Conservation (phyloP, 192 early-diverging fungal species). For the Diversispora eburnea region DNA sequence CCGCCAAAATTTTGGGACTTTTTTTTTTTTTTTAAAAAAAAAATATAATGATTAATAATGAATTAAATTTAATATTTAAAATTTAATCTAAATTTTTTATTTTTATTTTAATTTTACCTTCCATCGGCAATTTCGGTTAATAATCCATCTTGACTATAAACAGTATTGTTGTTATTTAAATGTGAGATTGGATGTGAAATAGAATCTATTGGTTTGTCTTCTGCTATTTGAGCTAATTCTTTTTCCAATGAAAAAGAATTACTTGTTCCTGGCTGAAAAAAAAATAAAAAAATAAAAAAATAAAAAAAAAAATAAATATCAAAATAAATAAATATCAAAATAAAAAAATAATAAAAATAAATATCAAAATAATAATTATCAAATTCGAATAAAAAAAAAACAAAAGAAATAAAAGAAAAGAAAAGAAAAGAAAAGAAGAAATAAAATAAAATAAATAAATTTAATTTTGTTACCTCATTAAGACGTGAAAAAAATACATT, state of each 20-base stretch:
- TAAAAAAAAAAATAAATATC: background rate
- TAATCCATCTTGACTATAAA: background rate
- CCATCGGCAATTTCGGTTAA: background rate
- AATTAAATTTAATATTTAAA: too few relatives aligned
- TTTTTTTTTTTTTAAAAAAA: background rate
- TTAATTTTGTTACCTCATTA: constrained; percentile 22
- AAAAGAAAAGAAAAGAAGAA: too few relatives aligned
- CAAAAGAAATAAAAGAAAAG: too few relatives aligned
- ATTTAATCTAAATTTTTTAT: background rate
- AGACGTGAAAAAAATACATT: constrained; percentile 4
- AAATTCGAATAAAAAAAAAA: too few relatives aligned
- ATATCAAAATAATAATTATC: too few relatives aligned
- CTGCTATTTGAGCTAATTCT: too few relatives aligned
- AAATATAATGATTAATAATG: background rate
- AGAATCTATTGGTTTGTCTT: too few relatives aligned
- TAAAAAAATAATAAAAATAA: too few relatives aligned
- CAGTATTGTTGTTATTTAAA: background rate
- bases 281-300: background rate
- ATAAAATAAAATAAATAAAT: too few relatives aligned
- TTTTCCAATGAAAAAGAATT: too few relatives aligned
- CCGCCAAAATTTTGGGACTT: constrained; percentile 50
- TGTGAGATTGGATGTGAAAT: too few relatives aligned
- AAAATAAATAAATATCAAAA: constrained; percentile 1
- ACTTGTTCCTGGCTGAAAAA: background rate
- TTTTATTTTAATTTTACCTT: constrained; percentile 14